phyloP scores from a whole-genome alignment of 2,329 filamentous ascomycete genomes.

The Pyricularia pennisetigena region DNA sequence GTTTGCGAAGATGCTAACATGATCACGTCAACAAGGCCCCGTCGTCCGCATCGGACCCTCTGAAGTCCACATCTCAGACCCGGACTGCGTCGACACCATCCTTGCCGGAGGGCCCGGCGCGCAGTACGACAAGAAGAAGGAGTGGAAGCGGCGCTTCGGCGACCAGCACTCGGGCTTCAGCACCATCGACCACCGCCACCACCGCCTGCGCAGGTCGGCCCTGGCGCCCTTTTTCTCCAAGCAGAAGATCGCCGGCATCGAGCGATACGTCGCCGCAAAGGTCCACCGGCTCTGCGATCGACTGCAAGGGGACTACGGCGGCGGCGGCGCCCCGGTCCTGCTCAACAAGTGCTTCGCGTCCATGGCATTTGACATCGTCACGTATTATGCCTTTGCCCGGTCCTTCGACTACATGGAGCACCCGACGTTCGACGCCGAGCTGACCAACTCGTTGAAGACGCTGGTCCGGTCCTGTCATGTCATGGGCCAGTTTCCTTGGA shows the following conservation, averaged over 20 bases:
- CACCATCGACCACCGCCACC: constrained; percentile 11
- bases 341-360: constrained; percentile 17
- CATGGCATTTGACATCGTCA: constrained; percentile 25
- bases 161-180: not conserved
- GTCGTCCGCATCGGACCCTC: constrained; percentile 22
- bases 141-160: constrained; percentile 1
- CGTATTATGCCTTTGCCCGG: constrained; percentile 25
- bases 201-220: constrained; percentile 9
- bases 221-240: constrained; percentile 14
- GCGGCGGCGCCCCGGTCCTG: constrained; percentile 6
- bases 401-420: constrained; percentile 19
- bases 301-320: constrained; percentile 6
- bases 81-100: constrained; percentile 17
- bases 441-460: constrained; percentile 15
- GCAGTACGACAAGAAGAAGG: constrained; percentile 10
- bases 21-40: constrained; percentile 13
- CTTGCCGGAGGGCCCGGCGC: constrained; percentile 9
- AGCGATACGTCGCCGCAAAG: constrained; percentile 11
- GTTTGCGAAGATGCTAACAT: not conserved
- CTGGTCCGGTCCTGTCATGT: constrained; percentile 16
- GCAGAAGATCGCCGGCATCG: constrained; percentile 9
- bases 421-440: constrained; percentile 15
- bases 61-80: constrained; percentile 21
- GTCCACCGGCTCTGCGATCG: constrained; percentile 12
- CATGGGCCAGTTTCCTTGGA: constrained; percentile 17